Evolutionary conservation across 495 filamentous ascomycete species (phyloP).

Genomic region (Trichocladium antarcticum): DNA sequence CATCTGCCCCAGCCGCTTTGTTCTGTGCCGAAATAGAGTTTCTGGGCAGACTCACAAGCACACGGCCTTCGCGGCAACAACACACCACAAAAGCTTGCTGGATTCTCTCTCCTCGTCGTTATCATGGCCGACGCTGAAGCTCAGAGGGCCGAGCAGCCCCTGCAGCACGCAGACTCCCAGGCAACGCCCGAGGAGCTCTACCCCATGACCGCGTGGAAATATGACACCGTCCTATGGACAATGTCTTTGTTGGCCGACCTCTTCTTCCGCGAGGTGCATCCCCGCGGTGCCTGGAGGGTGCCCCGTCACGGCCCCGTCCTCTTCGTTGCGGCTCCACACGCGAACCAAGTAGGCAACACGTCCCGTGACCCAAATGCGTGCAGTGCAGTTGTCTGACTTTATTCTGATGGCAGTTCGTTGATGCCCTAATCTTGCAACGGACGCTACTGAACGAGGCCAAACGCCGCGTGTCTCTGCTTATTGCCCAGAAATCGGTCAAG

Average conservation of each 20-base stretch:
- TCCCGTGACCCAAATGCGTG: background rate
- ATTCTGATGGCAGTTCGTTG: constrained; percentile 58
- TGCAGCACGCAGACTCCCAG: constrained; percentile 17
- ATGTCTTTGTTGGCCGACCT: constrained; percentile 81
- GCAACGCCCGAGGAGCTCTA: constrained; percentile 44
- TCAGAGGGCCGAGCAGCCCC: constrained; percentile 8
- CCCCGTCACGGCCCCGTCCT: constrained; percentile 79
- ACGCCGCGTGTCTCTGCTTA: constrained; percentile 81
- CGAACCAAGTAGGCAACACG: constrained; percentile 63
- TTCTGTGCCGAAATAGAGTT: too few relatives aligned
- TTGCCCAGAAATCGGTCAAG: constrained; percentile 87
- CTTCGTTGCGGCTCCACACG: constrained; percentile 96
- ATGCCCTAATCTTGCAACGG: constrained; percentile 87
- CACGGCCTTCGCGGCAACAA: too few relatives aligned
- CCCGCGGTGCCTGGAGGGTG: constrained; percentile 85
- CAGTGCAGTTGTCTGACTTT: constrained; percentile 2
- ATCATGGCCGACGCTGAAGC: background rate
- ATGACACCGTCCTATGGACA: constrained; percentile 70
- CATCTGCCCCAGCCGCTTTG: too few relatives aligned
- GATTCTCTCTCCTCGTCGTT: background rate
- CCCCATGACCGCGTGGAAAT: constrained; percentile 62
- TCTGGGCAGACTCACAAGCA: too few relatives aligned
- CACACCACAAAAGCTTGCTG: background rate
- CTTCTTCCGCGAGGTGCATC: constrained; percentile 97
- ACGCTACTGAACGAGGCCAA: constrained; percentile 73